Conservation (phyloP, 768 basidiomycete species). For the Leucocoprinus leucothites region DNA sequence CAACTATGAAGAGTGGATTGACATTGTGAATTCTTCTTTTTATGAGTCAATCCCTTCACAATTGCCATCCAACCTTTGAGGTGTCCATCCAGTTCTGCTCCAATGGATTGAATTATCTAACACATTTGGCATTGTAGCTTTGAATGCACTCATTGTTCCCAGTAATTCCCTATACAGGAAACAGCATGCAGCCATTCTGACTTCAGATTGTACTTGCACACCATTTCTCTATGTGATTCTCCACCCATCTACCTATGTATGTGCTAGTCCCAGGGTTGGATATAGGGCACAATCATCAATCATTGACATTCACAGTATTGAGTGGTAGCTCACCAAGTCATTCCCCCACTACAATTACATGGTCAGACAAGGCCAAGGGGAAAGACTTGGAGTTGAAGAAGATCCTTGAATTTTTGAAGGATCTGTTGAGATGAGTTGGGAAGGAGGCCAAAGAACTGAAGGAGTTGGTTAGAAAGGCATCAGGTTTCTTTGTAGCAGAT, state of each 20-base stretch:
- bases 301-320: no score
- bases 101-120: not conserved
- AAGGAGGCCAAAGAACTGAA: no score
- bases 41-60: not conserved
- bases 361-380: not conserved
- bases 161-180: no score
- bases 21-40: conserved; percentile 7
- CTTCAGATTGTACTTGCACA: not conserved
- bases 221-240: not conserved
- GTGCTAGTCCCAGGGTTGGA: not conserved
- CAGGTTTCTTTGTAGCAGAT: no score
- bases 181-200: no score
- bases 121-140: conserved; percentile 2
- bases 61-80: not conserved
- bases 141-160: no score
- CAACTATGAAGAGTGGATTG: conserved; percentile 27
- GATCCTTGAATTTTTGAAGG: conserved; percentile 12
- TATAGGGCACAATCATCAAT: no score
- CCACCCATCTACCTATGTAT: not conserved
- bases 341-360: no score
- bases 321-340: not conserved
- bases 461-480: no score
- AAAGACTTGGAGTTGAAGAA: conserved; percentile 9
- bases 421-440: not conserved
- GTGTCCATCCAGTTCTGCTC: not conserved